Base-by-base conservation (phyloP, 768 basidiomycete genomes). In the Boletus bicolor region DNA sequence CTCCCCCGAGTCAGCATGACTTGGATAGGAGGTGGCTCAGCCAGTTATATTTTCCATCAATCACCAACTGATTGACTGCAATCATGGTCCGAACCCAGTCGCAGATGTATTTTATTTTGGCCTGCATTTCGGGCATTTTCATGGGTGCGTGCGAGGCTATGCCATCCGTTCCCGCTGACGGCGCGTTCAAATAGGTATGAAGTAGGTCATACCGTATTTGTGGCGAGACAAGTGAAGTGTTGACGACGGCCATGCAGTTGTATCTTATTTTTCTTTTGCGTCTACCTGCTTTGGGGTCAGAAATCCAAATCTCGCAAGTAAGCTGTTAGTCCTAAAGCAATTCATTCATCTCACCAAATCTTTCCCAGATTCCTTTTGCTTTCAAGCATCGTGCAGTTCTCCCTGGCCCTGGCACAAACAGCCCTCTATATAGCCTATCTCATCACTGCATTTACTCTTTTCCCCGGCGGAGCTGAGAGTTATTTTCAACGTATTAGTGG, bases 221-320 rank as follows among this genome's bases (percentile, higher is more conserved):
- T 30, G 12, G 35, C 41, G n/a, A 35, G 17, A 24, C 21, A 32
- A 32, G 19, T 30, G 4, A 24, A n/a, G 6, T 12, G 24, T n/a
- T 60, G 49, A 56, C 57, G 1, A 21, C 17, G 1, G 28, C 28
- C 12, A 11, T 30, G 32, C 35, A 64, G 62, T 24, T 64, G 39
- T 14, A 19, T 64, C 34, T 50, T 64, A 7, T 64, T 61, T n/a
- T n/a, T 49, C 28, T 64, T 64, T 44, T 64, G 62, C 32, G 24
- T 57, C 37, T 64, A 64, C 38, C 58, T 61, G 37, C 15, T 64
- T 1, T 64, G 59, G 59, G 53, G 55, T 35, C 53, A 51, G 9
- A 51, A 39, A 14, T 44, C 51, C 30, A 41, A 5, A 1, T 53
- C 51, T 42, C 51, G 51, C 44, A 55, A 45, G 63, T 43, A 21